A percentile compares a stretch with the other conserved stretches of the same genome.
Evolutionary conservation across 768 basidiomycete genomes (phyloP).

Genomic region (Rubroboletus satanas): DNA sequence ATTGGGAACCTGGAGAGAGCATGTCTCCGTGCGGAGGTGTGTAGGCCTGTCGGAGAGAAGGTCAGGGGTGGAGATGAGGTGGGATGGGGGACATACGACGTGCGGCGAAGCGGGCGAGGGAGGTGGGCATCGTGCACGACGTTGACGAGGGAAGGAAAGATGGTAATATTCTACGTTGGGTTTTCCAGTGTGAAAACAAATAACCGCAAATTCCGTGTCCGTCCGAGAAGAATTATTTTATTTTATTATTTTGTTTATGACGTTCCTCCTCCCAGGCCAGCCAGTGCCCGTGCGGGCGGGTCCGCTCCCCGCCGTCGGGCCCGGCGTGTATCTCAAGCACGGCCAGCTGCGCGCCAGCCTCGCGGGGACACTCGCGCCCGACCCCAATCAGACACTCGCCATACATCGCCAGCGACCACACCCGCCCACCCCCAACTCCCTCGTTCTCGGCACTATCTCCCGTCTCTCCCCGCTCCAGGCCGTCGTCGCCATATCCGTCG

Average conservation of each 20-base stretch:
- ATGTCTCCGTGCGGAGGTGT: constrained; percentile 72
- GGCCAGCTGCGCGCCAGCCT: constrained; percentile 66
- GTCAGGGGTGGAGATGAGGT: neutral
- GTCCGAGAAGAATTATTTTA: constrained; percentile 12
- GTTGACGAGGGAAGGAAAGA: constrained; percentile 11
- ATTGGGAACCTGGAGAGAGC: constrained; percentile 87
- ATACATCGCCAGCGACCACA: constrained; percentile 67
- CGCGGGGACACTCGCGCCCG: constrained; percentile 51
- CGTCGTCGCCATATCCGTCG: constrained; percentile 75
- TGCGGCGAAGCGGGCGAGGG: constrained; percentile 60
- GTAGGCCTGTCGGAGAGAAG: constrained; percentile 54
- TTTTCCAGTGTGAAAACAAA: constrained; percentile 25
- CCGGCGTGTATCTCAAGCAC: constrained; percentile 64
- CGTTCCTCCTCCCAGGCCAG: constrained; percentile 70
- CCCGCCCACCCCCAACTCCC: constrained; percentile 69
- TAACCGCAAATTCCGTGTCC: constrained; percentile 25
- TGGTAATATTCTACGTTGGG: constrained; percentile 16
- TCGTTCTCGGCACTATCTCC: constrained; percentile 78
- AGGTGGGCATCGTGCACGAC: constrained; percentile 49
- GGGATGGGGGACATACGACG: constrained; percentile 50
- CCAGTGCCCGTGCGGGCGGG: constrained; percentile 56
- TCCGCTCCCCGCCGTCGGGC: constrained; percentile 55
- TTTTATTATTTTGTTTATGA: constrained; percentile 22
- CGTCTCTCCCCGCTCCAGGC: constrained; percentile 84
- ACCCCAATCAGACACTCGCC: constrained; percentile 46